Conservation (phyloP, 2,329 filamentous ascomycete genomes). For the Penicillium sp. region DNA sequence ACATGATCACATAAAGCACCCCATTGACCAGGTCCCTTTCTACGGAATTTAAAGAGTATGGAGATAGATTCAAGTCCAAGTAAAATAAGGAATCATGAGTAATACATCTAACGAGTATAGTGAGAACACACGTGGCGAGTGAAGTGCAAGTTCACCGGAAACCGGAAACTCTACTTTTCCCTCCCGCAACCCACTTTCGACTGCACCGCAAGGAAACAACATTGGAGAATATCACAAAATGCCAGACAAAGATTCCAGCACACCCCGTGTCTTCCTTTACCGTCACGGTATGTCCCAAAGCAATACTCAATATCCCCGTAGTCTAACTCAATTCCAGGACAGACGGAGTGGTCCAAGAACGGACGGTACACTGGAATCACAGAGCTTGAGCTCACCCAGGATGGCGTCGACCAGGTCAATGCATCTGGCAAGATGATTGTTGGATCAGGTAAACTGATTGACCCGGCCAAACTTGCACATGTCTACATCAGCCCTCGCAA, state of each 20-base stretch:
- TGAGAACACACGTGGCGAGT: neutral
- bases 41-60: no score
- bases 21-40: no score
- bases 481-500: conserved; percentile 53
- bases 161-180: neutral
- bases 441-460: conserved; percentile 52
- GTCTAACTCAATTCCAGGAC: conserved; percentile 18
- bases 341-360: conserved; percentile 51
- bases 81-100: neutral
- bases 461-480: conserved; percentile 49
- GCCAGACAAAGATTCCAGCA: conserved; percentile 40
- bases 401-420: conserved; percentile 48
- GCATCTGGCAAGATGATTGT: conserved; percentile 49
- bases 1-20: neutral
- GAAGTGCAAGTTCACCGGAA: neutral
- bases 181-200: conserved; percentile 5
- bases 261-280: conserved; percentile 41
- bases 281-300: conserved; percentile 34
- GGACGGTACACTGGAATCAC: conserved; percentile 50
- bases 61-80: no score
- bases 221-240: conserved; percentile 25
- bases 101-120: no score
- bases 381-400: conserved; percentile 45
- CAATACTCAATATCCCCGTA: neutral
- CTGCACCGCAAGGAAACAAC: neutral